Conservation (phyloP, 176 grass and related monocot genomes). For the Eleusine coracana region DNA sequence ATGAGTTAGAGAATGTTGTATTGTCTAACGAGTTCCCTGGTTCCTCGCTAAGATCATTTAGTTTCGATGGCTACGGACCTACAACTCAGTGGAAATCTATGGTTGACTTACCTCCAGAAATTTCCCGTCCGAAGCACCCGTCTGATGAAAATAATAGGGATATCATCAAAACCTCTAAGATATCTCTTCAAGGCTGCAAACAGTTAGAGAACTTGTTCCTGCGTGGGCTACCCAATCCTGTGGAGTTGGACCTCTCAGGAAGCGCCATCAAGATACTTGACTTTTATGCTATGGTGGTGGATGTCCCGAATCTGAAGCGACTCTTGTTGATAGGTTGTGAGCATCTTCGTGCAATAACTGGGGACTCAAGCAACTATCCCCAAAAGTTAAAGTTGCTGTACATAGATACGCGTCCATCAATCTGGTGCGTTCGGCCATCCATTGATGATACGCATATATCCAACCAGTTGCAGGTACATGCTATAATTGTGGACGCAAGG, state of each 20-base stretch:
- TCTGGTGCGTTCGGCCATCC: not conserved
- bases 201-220: not conserved
- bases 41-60: not conserved
- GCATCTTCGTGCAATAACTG: not conserved
- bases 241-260: constrained; percentile 7
- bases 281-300: not conserved
- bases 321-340: constrained; percentile 15
- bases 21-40: not conserved
- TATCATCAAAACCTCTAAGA: not conserved
- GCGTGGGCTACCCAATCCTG: not conserved
- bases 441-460: not conserved
- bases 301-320: not conserved
- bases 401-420: constrained; percentile 1
- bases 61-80: constrained; percentile 5
- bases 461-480: not conserved
- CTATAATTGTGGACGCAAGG: not conserved
- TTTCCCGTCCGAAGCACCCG: not conserved
- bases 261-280: constrained; percentile 23
- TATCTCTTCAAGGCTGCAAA: not conserved
- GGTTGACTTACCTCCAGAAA: not conserved
- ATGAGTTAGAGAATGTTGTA: not conserved
- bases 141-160: not conserved
- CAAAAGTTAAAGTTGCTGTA: not conserved
- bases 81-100: not conserved
- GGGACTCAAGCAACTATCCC: not conserved